These are phyloP conservation scores for Gynandropsis gynandra DNA, from an alignment of 345 rosid species.

Conservation along the genomic window DNA sequence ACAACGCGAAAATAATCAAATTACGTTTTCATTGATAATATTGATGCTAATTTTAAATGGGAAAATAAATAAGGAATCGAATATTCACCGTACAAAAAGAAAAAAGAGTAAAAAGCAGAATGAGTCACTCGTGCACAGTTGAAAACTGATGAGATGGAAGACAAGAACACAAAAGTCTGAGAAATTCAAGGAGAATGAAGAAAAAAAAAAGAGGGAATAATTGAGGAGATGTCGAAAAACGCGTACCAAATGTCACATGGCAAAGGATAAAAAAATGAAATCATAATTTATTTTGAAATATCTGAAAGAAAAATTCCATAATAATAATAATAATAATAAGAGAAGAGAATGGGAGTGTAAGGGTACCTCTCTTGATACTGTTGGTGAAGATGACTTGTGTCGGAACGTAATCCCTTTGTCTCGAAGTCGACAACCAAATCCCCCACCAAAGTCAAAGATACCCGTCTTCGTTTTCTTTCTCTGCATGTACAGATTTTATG, in stretches of 20 bases:
- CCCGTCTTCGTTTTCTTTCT: not conserved
- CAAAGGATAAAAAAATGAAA: not conserved
- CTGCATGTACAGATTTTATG: too few relatives aligned
- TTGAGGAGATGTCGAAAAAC: constrained; percentile 23
- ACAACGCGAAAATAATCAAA: too few relatives aligned
- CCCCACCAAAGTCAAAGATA: constrained; percentile 14
- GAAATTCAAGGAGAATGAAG: constrained; percentile 10
- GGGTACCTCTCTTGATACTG: constrained; percentile 20
- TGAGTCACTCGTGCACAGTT: too few relatives aligned
- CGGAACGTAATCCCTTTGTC: constrained; percentile 19
- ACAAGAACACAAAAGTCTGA: constrained; percentile 2
- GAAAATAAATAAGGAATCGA: too few relatives aligned
- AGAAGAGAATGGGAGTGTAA: not conserved
- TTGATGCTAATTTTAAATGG: too few relatives aligned
- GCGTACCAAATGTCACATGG: constrained; percentile 28
- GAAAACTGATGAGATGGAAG: not conserved
- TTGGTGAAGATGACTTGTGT: constrained; percentile 23
- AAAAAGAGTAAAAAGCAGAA: too few relatives aligned
- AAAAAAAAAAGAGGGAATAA: constrained; percentile 16
- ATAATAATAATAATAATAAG: constrained; percentile 2
- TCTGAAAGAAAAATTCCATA: not conserved
- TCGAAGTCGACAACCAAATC: constrained; percentile 19
- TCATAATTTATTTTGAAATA: constrained; percentile 16
- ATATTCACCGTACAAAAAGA: too few relatives aligned
- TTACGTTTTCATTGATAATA: too few relatives aligned